These are phyloP conservation scores for Saccharomycopsis sp. DNA, from an alignment of 805 yeast species.

Conservation along the genomic window DNA sequence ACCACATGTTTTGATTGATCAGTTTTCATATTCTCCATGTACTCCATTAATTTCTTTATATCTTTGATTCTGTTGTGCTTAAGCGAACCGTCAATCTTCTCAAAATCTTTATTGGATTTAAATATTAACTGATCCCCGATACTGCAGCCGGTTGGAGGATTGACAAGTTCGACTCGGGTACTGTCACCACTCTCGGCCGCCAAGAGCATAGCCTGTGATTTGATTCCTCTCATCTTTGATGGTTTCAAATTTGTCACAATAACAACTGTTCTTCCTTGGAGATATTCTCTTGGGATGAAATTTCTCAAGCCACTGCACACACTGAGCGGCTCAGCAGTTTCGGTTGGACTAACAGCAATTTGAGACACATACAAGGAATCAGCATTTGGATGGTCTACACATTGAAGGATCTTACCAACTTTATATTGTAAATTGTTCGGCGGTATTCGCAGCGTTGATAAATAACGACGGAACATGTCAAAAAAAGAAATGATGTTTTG, in stretches of 20 bases:
- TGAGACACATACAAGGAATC: slow-evolving; percentile 53
- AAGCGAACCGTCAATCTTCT: not conserved
- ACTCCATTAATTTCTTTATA: slow-evolving; percentile 31
- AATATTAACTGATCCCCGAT: slow-evolving; percentile 39
- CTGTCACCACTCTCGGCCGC: slow-evolving; percentile 40
- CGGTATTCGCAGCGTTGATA: not conserved
- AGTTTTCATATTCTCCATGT: slow-evolving; percentile 29
- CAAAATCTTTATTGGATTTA: slow-evolving; percentile 19
- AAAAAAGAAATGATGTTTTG: no score
- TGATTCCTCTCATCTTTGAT: slow-evolving; percentile 54
- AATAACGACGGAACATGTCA: no score
- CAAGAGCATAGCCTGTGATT: slow-evolving; percentile 58
- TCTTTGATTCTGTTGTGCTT: slow-evolving; percentile 28
- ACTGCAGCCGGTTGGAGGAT: slow-evolving; percentile 34
- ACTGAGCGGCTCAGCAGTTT: slow-evolving; percentile 30
- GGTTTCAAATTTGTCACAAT: slow-evolving; percentile 53
- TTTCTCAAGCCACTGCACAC: slow-evolving; percentile 58
- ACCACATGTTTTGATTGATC: slow-evolving; percentile 29
- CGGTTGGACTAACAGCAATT: slow-evolving; percentile 25
- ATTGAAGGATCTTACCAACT: slow-evolving; percentile 43
- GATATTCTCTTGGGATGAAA: slow-evolving; percentile 32
- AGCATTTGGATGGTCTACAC: slow-evolving; percentile 48
- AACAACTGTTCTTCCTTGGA: slow-evolving; percentile 40
- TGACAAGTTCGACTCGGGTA: slow-evolving; percentile 37
- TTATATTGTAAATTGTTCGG: slow-evolving; percentile 27